A percentile compares a stretch with the other conserved stretches of the same genome.
These are phyloP conservation scores for Fraxinus dipetala DNA, from an alignment of 305 asterid genomes.

Conservation along the genomic window DNA sequence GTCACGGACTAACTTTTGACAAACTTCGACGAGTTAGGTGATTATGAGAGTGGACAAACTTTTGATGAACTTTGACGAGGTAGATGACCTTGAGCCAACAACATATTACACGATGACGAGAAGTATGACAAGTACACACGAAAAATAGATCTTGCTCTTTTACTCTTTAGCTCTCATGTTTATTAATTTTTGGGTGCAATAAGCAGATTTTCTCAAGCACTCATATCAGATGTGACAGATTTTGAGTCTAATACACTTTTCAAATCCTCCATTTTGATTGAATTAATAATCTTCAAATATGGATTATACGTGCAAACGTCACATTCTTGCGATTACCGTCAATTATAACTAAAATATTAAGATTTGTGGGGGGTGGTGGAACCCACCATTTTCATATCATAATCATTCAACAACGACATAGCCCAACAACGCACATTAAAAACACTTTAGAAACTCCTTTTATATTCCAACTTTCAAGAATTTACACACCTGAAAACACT, in stretches of 20 bases:
- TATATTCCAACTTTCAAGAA: background rate
- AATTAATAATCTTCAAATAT: background rate
- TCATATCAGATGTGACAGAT: constrained; percentile 4
- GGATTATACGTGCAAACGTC: constrained; percentile 19
- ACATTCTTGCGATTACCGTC: constrained; percentile 24
- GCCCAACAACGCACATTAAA: constrained; percentile 20
- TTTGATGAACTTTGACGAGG: too few relatives aligned
- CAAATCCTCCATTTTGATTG: constrained; percentile 6
- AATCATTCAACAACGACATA: constrained; percentile 30
- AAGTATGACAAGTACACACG: too few relatives aligned
- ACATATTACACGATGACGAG: too few relatives aligned
- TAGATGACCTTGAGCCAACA: too few relatives aligned
- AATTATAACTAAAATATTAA: background rate
- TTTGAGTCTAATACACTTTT: background rate
- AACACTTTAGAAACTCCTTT: background rate
- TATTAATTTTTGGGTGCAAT: background rate
- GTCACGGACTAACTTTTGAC: too few relatives aligned
- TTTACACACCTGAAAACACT: background rate
- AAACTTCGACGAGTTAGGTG: too few relatives aligned
- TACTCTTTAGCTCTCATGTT: too few relatives aligned
- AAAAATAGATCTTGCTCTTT: too few relatives aligned
- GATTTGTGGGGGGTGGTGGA: background rate
- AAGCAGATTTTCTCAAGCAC: background rate
- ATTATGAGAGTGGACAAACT: too few relatives aligned
- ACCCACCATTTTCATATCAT: constrained; percentile 42